Percentiles rank a stretch among this genome's conserved stretches.
phyloP scores from a whole-genome alignment of 768 basidiomycete species.

The Suillus occidentalis region DNA sequence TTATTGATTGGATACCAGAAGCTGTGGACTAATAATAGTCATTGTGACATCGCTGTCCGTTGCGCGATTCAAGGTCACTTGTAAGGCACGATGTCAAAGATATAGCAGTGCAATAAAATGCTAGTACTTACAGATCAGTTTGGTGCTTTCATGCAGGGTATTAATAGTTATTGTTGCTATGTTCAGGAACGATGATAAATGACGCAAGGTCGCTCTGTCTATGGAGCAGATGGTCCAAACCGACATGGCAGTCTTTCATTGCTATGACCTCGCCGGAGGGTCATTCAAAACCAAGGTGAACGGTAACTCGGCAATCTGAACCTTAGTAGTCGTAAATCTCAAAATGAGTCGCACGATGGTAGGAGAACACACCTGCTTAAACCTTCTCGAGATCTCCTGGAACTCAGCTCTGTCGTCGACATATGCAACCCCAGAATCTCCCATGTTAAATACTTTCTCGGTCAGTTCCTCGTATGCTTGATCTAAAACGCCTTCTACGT shows the following conservation, averaged over 20 bases:
- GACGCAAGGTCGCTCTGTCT: too few relatives aligned
- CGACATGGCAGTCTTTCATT: too few relatives aligned
- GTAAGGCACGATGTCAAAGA: not conserved
- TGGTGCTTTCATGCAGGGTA: not conserved
- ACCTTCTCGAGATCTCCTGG: conserved; percentile 67
- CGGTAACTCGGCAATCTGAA: conserved; percentile 72
- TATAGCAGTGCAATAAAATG: not conserved
- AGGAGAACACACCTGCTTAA: conserved; percentile 61
- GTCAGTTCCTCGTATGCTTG: conserved; percentile 95
- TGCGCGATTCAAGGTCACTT: too few relatives aligned
- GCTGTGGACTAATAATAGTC: not conserved
- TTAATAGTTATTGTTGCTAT: not conserved
- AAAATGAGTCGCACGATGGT: conserved; percentile 6
- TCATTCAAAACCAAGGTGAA: conserved; percentile 96
- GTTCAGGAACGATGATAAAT: not conserved
- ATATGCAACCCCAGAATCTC: conserved; percentile 53
- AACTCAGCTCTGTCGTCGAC: conserved; percentile 58
- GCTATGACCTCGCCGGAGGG: conserved; percentile 85
- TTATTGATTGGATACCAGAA: not conserved
- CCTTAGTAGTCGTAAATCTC: conserved; percentile 37
- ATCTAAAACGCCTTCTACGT: conserved; percentile 93
- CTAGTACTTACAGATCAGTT: not conserved
- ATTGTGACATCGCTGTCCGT: not conserved
- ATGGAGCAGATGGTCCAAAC: not conserved
- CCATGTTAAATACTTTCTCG: conserved; percentile 77